Evolutionary conservation across 2,329 filamentous ascomycete species (phyloP), one percentile per base, ranked within the genome.

Genomic region (Fusarium phyllophilum): DNA sequence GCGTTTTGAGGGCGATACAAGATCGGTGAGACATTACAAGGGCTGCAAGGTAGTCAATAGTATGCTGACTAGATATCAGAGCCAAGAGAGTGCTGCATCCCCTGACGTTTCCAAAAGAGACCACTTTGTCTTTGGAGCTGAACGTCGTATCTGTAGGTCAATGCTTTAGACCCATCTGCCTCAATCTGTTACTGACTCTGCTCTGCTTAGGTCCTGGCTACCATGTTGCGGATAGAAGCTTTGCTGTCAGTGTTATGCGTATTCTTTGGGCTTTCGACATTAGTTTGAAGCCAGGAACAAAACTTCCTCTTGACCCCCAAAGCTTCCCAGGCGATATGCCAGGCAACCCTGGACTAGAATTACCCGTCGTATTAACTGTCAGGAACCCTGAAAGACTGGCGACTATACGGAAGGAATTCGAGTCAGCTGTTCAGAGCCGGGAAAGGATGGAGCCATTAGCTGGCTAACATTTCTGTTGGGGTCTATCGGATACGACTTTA

Each of bases 261-360:
- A 52, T 52, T 22, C 33, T 52, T 20, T 52, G 49, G 49, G 49
- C 49, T 22, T 52, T 52, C 14, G 49, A 52, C 13, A 52, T 38
- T 15, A 26, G n/a, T 26, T 17, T 38, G 9, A 52, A 26, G 10
- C 33, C 49, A 22, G 49, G 49, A 36, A 38, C n/a, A 38, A 52
- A 36, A 14, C 33, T 52, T 38, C 49, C 49, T 26, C 49, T 52
- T 26, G 18, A 52, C 24, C 49, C 49, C 13, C 49, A 52, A 52
- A 36, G 14, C 17, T 52, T 52, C 12, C 49, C 49, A 15, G 49
- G 49, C 6, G 49, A 52, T 13, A 38, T 52, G 49, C 49, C 49
- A 22, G 49, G 24, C 12, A 52, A 26, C 4, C 49, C 49, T 8
- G 49, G 49, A 12, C 24, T 52, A 1, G 24, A 52, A 4, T 11